Base-by-base conservation (phyloP, 2,329 filamentous ascomycete species). In the Coniochaeta prunicola region DNA sequence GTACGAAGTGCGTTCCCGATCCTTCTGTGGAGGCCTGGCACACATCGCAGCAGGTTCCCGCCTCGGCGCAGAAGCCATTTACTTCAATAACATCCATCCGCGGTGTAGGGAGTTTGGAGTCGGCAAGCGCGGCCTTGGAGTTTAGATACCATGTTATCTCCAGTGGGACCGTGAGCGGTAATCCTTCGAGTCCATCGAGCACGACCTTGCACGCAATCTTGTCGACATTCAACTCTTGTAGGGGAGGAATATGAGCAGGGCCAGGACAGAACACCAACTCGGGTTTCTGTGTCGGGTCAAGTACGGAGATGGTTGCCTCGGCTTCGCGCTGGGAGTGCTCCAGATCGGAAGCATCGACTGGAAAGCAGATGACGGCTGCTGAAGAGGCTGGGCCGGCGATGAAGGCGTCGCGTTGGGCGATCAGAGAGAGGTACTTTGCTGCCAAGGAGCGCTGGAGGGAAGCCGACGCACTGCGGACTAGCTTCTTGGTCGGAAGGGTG, bases 381-480 rank as follows among this genome's bases (percentile, higher is more conserved):
- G 66, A 63, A 7, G 62, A 56, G 30, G 53, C 48, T 7, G 26
- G 34, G 31, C 66, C 66, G 10, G 63, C 56, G 53, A 73, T 69
- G 61, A 74, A 74, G 38, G 71, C 67, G 33, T 73, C 71, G n/a
- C 69, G 68, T 59, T 74, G 71, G 5, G 68, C 64, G n/a, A 74
- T 65, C 6, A 73, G 62, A 7, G 67, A 71, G 30, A 74, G 67
- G 31, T 74, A 70, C 61, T 73, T 73, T 28, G 70, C 66, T 7
- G 68, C 64, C 1, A 71, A 61, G 4, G 64, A 59, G 30, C 62
- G 57, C 57, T 62, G 61, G 10, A 67, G 63, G 2, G 38, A 59
- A 36, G 48, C 12, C 56, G 38, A 2, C 62, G 60, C 53, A 36
- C 5, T 50, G 31, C 17, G 55, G 24, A 8, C 66, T 53, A 67